These are phyloP conservation scores for Mycena metata DNA, from an alignment of 768 basidiomycete genomes.

Conservation along the genomic window DNA sequence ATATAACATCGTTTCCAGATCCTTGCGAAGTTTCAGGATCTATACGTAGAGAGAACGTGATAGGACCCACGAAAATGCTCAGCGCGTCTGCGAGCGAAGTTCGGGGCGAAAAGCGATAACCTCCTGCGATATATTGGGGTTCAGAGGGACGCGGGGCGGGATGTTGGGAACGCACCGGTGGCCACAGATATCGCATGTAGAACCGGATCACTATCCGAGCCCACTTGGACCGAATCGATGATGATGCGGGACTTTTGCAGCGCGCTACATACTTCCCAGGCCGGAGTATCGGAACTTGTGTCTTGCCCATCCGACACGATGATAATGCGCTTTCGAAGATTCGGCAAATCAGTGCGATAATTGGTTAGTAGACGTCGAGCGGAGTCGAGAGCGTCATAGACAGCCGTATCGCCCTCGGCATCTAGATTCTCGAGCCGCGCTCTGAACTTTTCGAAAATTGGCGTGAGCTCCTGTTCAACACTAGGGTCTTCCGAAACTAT, in stretches of 20 bases:
- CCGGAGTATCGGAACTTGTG: constrained; percentile 38
- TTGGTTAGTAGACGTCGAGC: constrained; percentile 39
- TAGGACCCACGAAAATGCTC: constrained; percentile 44
- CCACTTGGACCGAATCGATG: constrained; percentile 49
- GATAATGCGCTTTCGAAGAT: constrained; percentile 44
- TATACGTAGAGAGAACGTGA: not conserved
- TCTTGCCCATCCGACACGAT: constrained; percentile 48
- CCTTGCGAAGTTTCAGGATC: constrained; percentile 29
- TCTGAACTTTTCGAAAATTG: constrained; percentile 47
- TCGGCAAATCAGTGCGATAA: constrained; percentile 42
- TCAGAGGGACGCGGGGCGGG: not conserved
- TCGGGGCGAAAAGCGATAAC: constrained; percentile 46
- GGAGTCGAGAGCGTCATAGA: constrained; percentile 46
- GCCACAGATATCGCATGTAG: constrained; percentile 47
- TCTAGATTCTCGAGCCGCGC: constrained; percentile 34
- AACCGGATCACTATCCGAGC: constrained; percentile 30
- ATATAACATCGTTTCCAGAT: constrained; percentile 40
- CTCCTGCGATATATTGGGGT: constrained; percentile 35
- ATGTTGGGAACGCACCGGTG: constrained; percentile 40
- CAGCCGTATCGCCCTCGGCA: constrained; percentile 44
- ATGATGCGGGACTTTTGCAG: constrained; percentile 40
- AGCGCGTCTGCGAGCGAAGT: constrained; percentile 47
- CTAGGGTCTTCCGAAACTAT: constrained; percentile 41
- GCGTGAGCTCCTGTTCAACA: constrained; percentile 42
- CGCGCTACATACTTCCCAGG: constrained; percentile 39